phyloP scores from a whole-genome alignment of 2,329 filamentous ascomycete species.

The Triangularia verruculosa region DNA sequence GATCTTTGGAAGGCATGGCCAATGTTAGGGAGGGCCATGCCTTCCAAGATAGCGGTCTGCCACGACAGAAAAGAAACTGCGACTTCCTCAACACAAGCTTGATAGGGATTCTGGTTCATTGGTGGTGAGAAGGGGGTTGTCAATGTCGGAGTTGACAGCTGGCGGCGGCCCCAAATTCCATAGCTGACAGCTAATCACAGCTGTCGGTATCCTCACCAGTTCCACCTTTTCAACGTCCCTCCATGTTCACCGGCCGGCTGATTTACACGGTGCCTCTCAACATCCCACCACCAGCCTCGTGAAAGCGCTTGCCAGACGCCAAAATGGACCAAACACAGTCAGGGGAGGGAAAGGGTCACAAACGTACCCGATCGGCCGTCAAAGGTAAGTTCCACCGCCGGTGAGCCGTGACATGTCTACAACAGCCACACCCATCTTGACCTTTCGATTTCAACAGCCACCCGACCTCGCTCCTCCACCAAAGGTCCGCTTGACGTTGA shows the following conservation, averaged over 20 bases:
- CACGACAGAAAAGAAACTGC: too few species aligned
- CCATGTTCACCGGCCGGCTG: background rate
- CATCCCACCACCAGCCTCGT: background rate
- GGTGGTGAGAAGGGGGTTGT: too few species aligned
- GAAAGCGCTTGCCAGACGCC: background rate
- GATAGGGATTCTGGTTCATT: too few species aligned
- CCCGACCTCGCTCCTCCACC: slow-evolving; percentile 66
- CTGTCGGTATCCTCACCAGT: background rate
- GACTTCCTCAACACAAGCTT: too few species aligned
- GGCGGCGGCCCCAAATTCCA: background rate
- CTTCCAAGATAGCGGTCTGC: too few species aligned
- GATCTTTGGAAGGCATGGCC: too few species aligned
- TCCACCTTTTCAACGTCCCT: slow-evolving; percentile 17
- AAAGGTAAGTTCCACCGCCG: slow-evolving; percentile 22
- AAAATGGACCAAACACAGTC: slow-evolving; percentile 24
- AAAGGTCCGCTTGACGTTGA: slow-evolving; percentile 74
- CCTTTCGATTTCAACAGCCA: slow-evolving; percentile 37
- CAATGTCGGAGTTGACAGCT: background rate
- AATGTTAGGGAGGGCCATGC: too few species aligned
- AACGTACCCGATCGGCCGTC: slow-evolving; percentile 28
- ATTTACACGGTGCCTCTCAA: background rate
- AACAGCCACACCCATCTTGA: slow-evolving; percentile 16
- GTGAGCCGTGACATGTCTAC: too few species aligned
- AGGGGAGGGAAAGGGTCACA: slow-evolving; percentile 23
- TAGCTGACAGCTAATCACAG: background rate